phyloP scores from a whole-genome alignment of 108 stramenopile genomes.

The Skeletonema tropicum region DNA sequence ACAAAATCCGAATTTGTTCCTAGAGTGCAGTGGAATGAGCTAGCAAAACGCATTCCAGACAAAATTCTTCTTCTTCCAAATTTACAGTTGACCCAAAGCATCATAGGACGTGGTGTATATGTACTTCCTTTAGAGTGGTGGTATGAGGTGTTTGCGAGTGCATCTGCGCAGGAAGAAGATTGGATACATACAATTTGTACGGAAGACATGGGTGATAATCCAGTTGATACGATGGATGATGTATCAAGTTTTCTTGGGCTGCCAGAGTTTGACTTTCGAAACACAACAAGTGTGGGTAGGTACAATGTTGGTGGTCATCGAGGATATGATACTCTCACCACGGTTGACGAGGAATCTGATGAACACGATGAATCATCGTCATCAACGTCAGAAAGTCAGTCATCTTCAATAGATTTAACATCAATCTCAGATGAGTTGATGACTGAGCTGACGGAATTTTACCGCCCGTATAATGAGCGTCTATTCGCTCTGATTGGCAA shows the following conservation, averaged over 20 bases:
- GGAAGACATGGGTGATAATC: conserved; percentile 64
- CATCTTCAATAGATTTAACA: conserved; percentile 26
- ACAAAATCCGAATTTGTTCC: conserved; percentile 49
- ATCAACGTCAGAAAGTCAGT: conserved; percentile 2
- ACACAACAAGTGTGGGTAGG: conserved; percentile 53
- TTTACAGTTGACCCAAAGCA: conserved; percentile 65
- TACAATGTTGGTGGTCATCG: conserved; percentile 84
- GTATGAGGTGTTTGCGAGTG: conserved; percentile 60
- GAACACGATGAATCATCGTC: not conserved
- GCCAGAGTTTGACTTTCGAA: conserved; percentile 66
- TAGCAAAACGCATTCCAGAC: conserved; percentile 58
- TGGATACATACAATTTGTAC: conserved; percentile 76
- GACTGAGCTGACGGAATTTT: conserved; percentile 64
- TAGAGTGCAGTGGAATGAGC: conserved; percentile 66
- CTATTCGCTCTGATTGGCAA: conserved; percentile 72
- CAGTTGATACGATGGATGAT: conserved; percentile 52
- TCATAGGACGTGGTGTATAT: conserved; percentile 79
- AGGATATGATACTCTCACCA: conserved; percentile 77
- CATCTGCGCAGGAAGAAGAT: conserved; percentile 2
- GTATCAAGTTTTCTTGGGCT: conserved; percentile 72
- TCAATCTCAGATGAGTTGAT: conserved; percentile 67
- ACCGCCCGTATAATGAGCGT: conserved; percentile 81
- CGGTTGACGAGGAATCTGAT: conserved; percentile 34
- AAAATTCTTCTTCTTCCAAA: conserved; percentile 61
- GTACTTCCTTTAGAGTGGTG: conserved; percentile 86